Base-by-base conservation (phyloP, 352 stramenopile species). In the Globisporangium alternatum region DNA sequence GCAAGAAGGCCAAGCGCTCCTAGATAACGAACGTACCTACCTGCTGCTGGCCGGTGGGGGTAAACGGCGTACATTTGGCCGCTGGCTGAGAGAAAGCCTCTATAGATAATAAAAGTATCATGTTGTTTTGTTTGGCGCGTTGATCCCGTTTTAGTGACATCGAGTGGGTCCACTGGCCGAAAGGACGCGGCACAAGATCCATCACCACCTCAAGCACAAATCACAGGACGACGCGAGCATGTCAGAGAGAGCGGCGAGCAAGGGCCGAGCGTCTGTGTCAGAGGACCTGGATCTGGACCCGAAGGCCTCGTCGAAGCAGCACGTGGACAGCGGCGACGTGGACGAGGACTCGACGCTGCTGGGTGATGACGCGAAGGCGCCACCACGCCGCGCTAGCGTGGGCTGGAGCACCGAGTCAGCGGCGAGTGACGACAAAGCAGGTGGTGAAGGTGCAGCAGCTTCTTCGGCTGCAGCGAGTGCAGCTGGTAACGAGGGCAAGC, bases 341-440 rank as follows among this genome's bases (percentile, higher is more conserved):
- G 81, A 88, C 44, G 77, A 86, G 17, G 71, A 85, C 56, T 70
- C 71, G 52, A 75, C 68, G 15, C 60, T 79, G 21, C 54, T 86
- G 12, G 33, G 22, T 1, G 76, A 84, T 25, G 78, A 82, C 21
- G 70, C 56, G 22, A 84, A 84, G 60, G 76, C 61, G 31, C 81
- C 81, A 1, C 81, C 81, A 12, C 70, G 78, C 15, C 78, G 78
- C 39, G 80, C 78, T 25, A 88, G 80, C 37, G 82, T 91, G n/a
- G 80, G 80, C 3, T 91, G 82, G 80, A 70, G 80, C 7, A 80
- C 77, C 8, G 75, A 78, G 41, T 63, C 60, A 30, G 71, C 66
- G 6, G 51, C 13, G 59, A 81, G 62, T 47, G 74, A 71, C 22
- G 60, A 69, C 33, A 83, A 73, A 37, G 63, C 62, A 19, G 44